phyloP scores from a whole-genome alignment of 768 basidiomycete genomes.

The Scleroderma citrinum region DNA sequence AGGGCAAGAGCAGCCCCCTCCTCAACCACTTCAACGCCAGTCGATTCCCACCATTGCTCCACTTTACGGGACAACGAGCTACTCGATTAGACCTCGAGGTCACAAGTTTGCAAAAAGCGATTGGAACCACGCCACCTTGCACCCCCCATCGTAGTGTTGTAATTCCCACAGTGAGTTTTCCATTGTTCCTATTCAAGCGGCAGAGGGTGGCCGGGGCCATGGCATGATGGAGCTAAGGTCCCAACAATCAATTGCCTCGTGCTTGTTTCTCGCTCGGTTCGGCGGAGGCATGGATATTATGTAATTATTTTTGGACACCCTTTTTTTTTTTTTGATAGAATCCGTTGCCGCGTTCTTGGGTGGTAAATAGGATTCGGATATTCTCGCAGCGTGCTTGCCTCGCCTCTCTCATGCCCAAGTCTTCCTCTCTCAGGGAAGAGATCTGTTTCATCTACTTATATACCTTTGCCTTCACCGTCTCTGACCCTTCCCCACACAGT shows the following conservation, averaged over 20 bases:
- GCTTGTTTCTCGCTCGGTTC: background rate
- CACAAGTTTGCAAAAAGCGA: background rate
- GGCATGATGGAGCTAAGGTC: background rate
- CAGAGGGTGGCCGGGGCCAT: background rate
- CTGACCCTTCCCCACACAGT: constrained; percentile 9
- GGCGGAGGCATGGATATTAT: background rate
- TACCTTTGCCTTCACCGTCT: constrained; percentile 16
- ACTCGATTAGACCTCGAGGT: background rate
- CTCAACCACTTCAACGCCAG: background rate
- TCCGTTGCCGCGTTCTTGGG: background rate
- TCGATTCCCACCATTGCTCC: background rate
- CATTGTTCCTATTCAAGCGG: background rate
- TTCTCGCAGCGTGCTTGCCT: background rate
- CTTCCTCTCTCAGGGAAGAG: constrained; percentile 1
- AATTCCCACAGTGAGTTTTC: background rate
- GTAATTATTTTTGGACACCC: background rate
- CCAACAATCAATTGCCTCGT: background rate
- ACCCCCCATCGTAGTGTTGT: background rate
- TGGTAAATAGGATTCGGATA: background rate
- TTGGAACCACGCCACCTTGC: background rate
- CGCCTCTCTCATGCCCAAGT: background rate
- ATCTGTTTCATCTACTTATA: constrained; percentile 21
- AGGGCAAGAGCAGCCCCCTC: background rate
- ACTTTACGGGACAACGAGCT: background rate
- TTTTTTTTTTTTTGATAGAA: background rate